Evolutionary conservation across 2,329 filamentous ascomycete species (phyloP), one percentile per base, ranked within the genome.

Genomic region (Xylaria sp.): DNA sequence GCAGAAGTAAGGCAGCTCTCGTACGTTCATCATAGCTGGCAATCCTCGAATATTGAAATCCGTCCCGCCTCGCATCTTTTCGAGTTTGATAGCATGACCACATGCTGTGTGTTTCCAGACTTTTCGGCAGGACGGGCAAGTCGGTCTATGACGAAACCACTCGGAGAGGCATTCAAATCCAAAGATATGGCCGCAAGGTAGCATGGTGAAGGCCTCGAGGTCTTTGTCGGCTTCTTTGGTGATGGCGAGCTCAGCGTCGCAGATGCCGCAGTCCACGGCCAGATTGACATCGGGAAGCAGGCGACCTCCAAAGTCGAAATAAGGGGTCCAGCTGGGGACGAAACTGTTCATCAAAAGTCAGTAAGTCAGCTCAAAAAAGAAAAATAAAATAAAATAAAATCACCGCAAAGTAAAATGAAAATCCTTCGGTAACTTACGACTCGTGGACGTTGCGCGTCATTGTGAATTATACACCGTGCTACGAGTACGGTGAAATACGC

Each of bases 101-200:
- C 66, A 68, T 7, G n/a, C n/a, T 12, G 15, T 69, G 48, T 1
- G 3, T n/a, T n/a, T 1, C 39, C 63, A 25, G 1, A 0, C 6
- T 23, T 13, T 55, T 10, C 70, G 63, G n/a, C 70, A 72, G 2
- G 15, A 15, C 0, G 70, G 70, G 51, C 70, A 71, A n/a, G 12
- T 62, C 1, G 28, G n/a, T 0, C 1, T 20, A 1, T 20, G 18
- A 12, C 5, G 0, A 3, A 68, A 41, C 67, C 67, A 70, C 1
- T 18, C 1, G 0, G 0, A 18, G 9, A 68, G n/a, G 23, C 70
- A 72, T 12, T 15, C 1, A 3, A 55, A 8, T 4, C 70, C 68
- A n/a, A 68, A 72, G 1, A 64, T 9, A 10, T 72, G 70, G 2
- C 68, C 68, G n/a, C 70, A 72, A 0, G 68, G 62, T 2, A 72